Evolutionary conservation across 2,329 filamentous ascomycete genomes (phyloP), one percentile per base, ranked within the genome.

Genomic region (Venturia asperata): DNA sequence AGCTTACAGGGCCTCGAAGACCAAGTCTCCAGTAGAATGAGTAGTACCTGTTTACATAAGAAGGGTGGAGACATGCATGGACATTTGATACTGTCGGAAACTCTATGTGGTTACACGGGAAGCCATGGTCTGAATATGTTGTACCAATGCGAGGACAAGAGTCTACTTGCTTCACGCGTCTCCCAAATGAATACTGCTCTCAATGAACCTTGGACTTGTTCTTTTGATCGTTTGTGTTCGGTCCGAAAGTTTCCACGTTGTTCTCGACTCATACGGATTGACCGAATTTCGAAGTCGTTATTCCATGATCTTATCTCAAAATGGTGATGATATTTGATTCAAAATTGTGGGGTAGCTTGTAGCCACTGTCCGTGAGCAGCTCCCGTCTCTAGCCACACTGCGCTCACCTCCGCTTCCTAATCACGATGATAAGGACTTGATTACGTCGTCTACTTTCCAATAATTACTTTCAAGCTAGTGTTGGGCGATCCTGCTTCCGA

Each of bases 341-440:
- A 10, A 34, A 56, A 34, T 4, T 21, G 27, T 34, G 49, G 52
- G 52, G 52, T 37, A 58, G 52, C 52, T 58, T 21, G 5, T 34
- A 56, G 52, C 52, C 52, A 56, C 52, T 34, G 30, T 37, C 11
- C 27, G 15, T 41, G 10, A 10, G 24, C 45, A 34, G 27, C 27
- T 56, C 21, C n/a, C n/a, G n/a, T n/a, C n/a, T n/a, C n/a, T 56
- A 56, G 52, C 52, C 52, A 56, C 52, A 37, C 34, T 56, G 52
- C 52, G 52, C 52, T 58, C 52, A 58, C 52, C 52, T 58, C 52
- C 52, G 52, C 30, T 9, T 37, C 19, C 6, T 24, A 19, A 34
- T 34, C 27, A 7, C 19, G 15, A 58, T 10, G 30, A 58, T 58
- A 58, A 58, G 52, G 27, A 58, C 27, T 21, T 34, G 9, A 58